These are phyloP conservation scores for Capillidium rhysosporum DNA, from an alignment of 371 early-diverging fungal species.

Conservation along the genomic window DNA sequence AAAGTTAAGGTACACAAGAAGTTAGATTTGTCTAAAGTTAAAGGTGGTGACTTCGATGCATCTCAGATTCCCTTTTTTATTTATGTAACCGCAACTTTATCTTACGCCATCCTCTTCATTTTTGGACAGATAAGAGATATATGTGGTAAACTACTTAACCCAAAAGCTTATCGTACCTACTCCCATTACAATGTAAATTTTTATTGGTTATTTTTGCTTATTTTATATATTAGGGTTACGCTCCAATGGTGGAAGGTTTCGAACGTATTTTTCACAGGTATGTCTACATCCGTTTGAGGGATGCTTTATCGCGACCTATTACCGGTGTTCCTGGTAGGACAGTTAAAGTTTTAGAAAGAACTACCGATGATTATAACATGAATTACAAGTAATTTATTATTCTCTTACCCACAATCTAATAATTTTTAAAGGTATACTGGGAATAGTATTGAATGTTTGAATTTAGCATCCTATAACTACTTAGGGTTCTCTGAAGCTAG, in stretches of 20 bases:
- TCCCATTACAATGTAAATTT: background rate
- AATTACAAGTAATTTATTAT: slow-evolving; percentile 35
- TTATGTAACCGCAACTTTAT: slow-evolving; percentile 85
- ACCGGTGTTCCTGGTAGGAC: slow-evolving; percentile 86
- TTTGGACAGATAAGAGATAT: slow-evolving; percentile 84
- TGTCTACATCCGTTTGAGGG: slow-evolving; percentile 85
- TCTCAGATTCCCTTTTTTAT: slow-evolving; percentile 12
- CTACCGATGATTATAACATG: slow-evolving; percentile 59
- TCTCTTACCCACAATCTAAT: background rate
- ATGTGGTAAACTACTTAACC: slow-evolving; percentile 47
- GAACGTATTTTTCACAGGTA: slow-evolving; percentile 94
- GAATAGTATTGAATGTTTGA: slow-evolving; percentile 55
- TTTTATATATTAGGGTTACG: slow-evolving; percentile 44
- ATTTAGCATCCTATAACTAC: slow-evolving; percentile 98
- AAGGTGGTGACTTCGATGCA: no score
- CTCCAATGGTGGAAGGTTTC: slow-evolving; percentile 83
- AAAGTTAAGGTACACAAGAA: no score
- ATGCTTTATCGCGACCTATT: slow-evolving; percentile 95
- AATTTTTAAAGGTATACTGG: slow-evolving; percentile 47
- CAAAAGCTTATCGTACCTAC: background rate
- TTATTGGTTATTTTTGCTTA: background rate
- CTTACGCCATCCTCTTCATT: slow-evolving; percentile 81
- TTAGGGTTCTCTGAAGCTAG: slow-evolving; percentile 88
- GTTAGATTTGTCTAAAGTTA: no score
- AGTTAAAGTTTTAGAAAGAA: slow-evolving; percentile 71